A percentile compares a stretch with the other conserved stretches of the same genome.
Evolutionary conservation across 176 grass and related monocot genomes (phyloP).

Genomic region (Avena insularis): DNA sequence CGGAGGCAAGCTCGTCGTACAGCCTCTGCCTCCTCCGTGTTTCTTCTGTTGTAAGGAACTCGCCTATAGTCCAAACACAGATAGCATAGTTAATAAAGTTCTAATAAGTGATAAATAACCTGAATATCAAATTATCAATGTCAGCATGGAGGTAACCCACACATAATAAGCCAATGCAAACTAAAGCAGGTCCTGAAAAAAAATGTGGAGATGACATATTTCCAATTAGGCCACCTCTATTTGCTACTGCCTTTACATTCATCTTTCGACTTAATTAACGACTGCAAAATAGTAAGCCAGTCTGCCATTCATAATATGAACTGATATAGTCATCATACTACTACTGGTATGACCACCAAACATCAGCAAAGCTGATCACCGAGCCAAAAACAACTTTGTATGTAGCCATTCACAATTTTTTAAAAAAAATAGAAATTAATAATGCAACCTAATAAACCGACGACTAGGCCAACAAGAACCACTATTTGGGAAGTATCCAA

Average conservation of each 20-base stretch:
- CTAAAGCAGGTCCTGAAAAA: constrained; percentile 7
- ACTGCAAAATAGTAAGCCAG: not conserved
- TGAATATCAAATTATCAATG: not conserved
- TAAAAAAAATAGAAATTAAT: not conserved
- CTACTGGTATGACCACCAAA: not conserved
- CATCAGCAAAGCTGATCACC: not conserved
- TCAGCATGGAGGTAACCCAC: not conserved
- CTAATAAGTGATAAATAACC: not conserved
- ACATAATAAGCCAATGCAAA: not conserved
- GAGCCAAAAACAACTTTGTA: constrained; percentile 1
- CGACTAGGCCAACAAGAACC: not conserved
- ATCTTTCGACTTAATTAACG: not conserved
- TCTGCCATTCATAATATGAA: not conserved
- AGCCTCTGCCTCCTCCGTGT: constrained; percentile 54
- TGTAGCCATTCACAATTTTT: not conserved
- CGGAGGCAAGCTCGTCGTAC: constrained; percentile 76
- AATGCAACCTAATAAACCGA: not conserved
- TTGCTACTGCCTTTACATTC: not conserved
- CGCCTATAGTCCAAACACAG: constrained; percentile 48
- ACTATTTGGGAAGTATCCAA: not conserved
- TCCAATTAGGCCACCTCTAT: not conserved
- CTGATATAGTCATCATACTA: not conserved
- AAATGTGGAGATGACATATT: not conserved
- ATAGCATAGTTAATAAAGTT: not conserved
- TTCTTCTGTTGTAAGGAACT: constrained; percentile 83